Conservation (phyloP, 1,284 basidiomycete species). For the Malassezia obtusa region DNA sequence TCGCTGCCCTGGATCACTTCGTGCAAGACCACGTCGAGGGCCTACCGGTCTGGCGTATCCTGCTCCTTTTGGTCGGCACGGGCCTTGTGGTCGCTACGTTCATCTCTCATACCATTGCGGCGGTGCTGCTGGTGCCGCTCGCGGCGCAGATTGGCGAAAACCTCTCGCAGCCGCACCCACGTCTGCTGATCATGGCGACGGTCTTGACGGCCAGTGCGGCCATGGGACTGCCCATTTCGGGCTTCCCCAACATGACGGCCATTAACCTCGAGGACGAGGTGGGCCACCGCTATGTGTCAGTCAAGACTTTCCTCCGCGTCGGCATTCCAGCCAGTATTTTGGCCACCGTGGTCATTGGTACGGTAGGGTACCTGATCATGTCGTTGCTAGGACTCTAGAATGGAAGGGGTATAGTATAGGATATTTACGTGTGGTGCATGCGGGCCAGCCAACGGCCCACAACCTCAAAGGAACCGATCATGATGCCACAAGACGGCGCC, state of each 20-base stretch:
- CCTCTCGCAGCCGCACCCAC: slow-evolving; percentile 50
- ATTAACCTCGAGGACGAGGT: slow-evolving; percentile 88
- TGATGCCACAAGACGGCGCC: slow-evolving; percentile 94
- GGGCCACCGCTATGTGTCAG: slow-evolving; percentile 58
- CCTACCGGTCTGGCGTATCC: slow-evolving; percentile 66
- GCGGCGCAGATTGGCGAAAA: slow-evolving; percentile 77
- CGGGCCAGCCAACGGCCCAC: slow-evolving; percentile 37
- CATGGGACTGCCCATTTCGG: slow-evolving; percentile 96
- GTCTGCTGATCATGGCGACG: slow-evolving; percentile 54
- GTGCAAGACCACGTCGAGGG: slow-evolving; percentile 65
- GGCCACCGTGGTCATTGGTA: slow-evolving; percentile 56
- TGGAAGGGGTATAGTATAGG: neutral
- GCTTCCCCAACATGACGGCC: slow-evolving; percentile 68
- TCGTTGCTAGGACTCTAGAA: slow-evolving; percentile 17
- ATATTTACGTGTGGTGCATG: neutral
- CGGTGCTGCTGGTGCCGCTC: slow-evolving; percentile 88
- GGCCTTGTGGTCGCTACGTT: slow-evolving; percentile 65
- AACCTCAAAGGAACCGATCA: slow-evolving; percentile 90
- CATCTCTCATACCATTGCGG: slow-evolving; percentile 60
- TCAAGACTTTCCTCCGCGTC: slow-evolving; percentile 75
- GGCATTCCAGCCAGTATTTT: slow-evolving; percentile 83
- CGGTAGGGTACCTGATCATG: slow-evolving; percentile 42
- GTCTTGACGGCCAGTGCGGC: slow-evolving; percentile 85
- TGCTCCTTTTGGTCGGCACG: slow-evolving; percentile 69
- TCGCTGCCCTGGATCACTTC: slow-evolving; percentile 52